phyloP scores from a whole-genome alignment of 257 asterid genomes.

The Plectranthus barbatus region DNA sequence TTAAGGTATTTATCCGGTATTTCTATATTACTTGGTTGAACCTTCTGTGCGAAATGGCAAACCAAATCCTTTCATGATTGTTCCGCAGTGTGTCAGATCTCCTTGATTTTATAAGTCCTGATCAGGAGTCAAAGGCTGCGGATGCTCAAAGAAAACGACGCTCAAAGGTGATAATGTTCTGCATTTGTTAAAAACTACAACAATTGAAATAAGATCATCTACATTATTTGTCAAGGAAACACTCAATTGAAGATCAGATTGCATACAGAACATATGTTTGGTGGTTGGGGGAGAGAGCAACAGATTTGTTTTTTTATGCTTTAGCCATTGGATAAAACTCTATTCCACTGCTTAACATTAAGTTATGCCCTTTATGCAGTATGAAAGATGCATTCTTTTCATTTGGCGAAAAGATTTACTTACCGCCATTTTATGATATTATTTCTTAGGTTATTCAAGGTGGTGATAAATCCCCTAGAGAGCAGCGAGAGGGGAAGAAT shows the following conservation, averaged over 20 bases:
- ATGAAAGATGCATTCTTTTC: background rate
- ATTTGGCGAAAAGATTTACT: constrained; percentile 3
- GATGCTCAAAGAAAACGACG: constrained; percentile 79
- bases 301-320: background rate
- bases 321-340: background rate
- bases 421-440: constrained; percentile 10
- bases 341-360: background rate
- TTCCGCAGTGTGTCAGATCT: constrained; percentile 94
- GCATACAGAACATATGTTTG: background rate
- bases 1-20: constrained; percentile 73
- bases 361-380: background rate
- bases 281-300: background rate
- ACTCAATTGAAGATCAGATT: background rate
- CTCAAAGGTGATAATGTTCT: constrained; percentile 50
- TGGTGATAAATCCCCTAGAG: constrained; percentile 45
- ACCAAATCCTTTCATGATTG: constrained; percentile 26
- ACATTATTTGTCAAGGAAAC: no score
- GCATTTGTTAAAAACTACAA: background rate
- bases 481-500: constrained; percentile 37
- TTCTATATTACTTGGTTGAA: constrained; percentile 31
- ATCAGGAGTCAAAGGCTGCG: constrained; percentile 60
- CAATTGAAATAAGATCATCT: no score
- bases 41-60: constrained; percentile 18
- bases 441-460: constrained; percentile 49
- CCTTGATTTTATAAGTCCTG: constrained; percentile 89